phyloP scores from a whole-genome alignment of 768 basidiomycete genomes.

The Candolleomyces aberdarensis region DNA sequence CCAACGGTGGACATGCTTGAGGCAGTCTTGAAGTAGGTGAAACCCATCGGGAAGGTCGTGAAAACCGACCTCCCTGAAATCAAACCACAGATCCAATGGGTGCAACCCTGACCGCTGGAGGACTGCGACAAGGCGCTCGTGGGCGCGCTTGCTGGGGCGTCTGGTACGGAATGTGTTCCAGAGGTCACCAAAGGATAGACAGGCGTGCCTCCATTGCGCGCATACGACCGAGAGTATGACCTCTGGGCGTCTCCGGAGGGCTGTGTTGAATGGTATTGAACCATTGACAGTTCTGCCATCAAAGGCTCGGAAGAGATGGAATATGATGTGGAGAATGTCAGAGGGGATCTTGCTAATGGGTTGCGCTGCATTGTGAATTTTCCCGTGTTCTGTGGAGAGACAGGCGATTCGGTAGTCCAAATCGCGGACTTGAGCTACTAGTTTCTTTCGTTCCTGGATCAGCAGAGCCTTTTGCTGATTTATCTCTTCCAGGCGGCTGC shows the following conservation, averaged over 20 bases:
- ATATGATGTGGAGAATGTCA: conserved; percentile 2
- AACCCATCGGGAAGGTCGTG: neutral
- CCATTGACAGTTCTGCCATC: too few relatives aligned
- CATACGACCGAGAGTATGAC: conserved; percentile 2
- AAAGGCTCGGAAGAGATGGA: neutral
- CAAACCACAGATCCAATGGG: conserved; percentile 1
- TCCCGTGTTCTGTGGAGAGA: neutral
- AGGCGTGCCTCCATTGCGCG: neutral
- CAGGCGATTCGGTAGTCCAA: neutral
- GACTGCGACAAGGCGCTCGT: neutral
- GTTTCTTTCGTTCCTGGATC: neutral
- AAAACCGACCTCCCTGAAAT: neutral
- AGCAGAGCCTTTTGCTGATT: neutral
- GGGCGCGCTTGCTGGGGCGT: neutral
- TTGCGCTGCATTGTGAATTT: neutral
- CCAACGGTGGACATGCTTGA: conserved; percentile 1
- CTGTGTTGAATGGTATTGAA: too few relatives aligned
- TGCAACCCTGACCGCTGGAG: conserved; percentile 2
- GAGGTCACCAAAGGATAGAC: conserved; percentile 3
- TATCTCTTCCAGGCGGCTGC: neutral
- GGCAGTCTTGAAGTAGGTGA: neutral
- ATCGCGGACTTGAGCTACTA: neutral
- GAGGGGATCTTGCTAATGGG: neutral
- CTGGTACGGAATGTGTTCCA: neutral
- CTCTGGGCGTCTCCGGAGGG: neutral